These are phyloP conservation scores for Basipetospora chlamydospora DNA, from an alignment of 2,329 filamentous ascomycete species.

Conservation along the genomic window DNA sequence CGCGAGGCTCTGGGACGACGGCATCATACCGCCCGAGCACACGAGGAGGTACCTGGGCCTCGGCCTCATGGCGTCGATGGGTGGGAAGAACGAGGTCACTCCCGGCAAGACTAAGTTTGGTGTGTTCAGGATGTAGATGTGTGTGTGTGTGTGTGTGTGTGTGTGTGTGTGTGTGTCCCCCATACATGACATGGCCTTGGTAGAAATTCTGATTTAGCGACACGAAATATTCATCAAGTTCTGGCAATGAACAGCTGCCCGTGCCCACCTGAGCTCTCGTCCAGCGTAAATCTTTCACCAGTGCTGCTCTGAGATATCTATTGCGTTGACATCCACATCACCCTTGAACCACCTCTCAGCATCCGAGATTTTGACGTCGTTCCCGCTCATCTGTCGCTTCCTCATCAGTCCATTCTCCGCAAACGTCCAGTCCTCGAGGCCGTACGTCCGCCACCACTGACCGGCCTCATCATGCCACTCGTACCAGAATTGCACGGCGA, in stretches of 20 bases:
- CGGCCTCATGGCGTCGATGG: constrained; percentile 57
- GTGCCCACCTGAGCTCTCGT: neutral
- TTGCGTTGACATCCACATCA: constrained; percentile 52
- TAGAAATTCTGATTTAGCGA: too few relatives aligned
- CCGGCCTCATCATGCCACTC: constrained; percentile 57
- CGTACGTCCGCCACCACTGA: constrained; percentile 80
- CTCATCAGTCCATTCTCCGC: constrained; percentile 54
- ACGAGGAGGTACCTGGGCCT: constrained; percentile 59
- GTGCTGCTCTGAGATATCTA: constrained; percentile 52
- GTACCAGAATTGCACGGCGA: constrained; percentile 87
- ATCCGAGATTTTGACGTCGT: constrained; percentile 50
- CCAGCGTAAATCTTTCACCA: too few relatives aligned
- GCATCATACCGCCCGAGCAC: constrained; percentile 64
- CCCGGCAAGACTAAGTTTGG: constrained; percentile 57
- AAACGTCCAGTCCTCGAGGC: constrained; percentile 70
- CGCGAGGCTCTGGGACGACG: constrained; percentile 80
- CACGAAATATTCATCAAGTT: too few relatives aligned
- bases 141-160: too few relatives aligned
- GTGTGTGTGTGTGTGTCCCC: too few relatives aligned
- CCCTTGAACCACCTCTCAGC: constrained; percentile 55
- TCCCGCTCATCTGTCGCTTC: constrained; percentile 64
- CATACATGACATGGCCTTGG: too few relatives aligned
- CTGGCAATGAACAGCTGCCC: too few relatives aligned
- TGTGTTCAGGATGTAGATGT: constrained; percentile 62
- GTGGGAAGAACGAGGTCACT: constrained; percentile 47